Percentiles rank a stretch among this genome's conserved stretches.
Evolutionary conservation across 805 yeast genomes (phyloP).

Genomic region (Schwanniomyces polymorphus): DNA sequence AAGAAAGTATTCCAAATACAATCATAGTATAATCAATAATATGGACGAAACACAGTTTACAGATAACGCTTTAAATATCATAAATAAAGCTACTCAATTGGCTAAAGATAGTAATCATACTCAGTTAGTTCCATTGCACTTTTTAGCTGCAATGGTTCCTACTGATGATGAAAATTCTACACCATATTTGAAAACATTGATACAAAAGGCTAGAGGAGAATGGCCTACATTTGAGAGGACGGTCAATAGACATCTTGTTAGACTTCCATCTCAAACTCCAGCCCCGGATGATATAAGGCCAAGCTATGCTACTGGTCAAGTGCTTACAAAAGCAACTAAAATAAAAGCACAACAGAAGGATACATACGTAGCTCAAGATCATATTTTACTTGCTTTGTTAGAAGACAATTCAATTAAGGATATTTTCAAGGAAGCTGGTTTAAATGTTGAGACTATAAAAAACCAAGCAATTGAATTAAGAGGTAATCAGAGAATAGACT

Average conservation of each 20-base stretch:
- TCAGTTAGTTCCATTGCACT: constrained; percentile 83
- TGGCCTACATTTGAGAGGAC: constrained; percentile 77
- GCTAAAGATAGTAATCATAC: constrained; percentile 85
- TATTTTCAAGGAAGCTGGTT: constrained; percentile 68
- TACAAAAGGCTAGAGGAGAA: constrained; percentile 86
- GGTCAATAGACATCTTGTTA: constrained; percentile 78
- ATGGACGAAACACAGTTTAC: constrained; percentile 83
- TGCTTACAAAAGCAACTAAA: constrained; percentile 72
- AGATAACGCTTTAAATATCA: constrained; percentile 83
- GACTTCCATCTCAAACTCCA: constrained; percentile 86
- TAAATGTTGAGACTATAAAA: constrained; percentile 71
- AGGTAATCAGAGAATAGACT: constrained; percentile 89
- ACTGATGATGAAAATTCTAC: constrained; percentile 49
- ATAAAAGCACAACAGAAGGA: constrained; percentile 88
- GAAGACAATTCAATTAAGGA: constrained; percentile 73
- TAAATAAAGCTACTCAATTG: constrained; percentile 75
- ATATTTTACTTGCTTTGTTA: constrained; percentile 77
- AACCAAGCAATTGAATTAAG: constrained; percentile 78
- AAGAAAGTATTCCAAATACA: not conserved
- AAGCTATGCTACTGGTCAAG: constrained; percentile 72
- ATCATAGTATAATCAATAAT: not conserved
- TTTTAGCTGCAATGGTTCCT: constrained; percentile 87
- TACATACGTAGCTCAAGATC: constrained; percentile 91
- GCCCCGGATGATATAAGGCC: constrained; percentile 82
- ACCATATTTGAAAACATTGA: constrained; percentile 71